Evolutionary conservation across 2,329 filamentous ascomycete species (phyloP), one percentile per base, ranked within the genome.

Genomic region (Aspergillus pseudonomiae): DNA sequence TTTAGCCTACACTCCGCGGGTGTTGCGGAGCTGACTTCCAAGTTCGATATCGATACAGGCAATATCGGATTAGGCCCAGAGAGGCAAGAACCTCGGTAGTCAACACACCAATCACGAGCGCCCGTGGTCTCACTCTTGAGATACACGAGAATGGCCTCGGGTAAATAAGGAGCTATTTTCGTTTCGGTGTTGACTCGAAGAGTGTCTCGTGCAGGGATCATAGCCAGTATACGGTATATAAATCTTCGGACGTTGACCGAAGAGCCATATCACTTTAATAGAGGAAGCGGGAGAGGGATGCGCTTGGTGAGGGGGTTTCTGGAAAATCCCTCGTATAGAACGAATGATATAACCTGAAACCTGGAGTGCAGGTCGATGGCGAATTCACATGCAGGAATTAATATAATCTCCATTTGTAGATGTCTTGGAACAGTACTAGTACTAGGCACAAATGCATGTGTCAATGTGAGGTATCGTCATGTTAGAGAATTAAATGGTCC

Each of bases 141-240:
- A 53, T 60, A 50, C 65, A 73, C 71, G 71, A 73, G 66, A 73
- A 73, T 65, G 64, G 48, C 67, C 62, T 75, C 73, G 73, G 73
- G 72, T 66, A 64, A 73, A 63, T 48, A 64, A 75, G 73, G 73
- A 67, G 63, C 53, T 7, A 21, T 30, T 59, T 53, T 64, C 65
- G 67, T 63, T 43, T 59, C 55, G 57, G 63, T 64, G 59, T 63
- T 56, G 45, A 48, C 21, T 48, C n/a, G n/a, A 21, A 6, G 45
- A 21, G 46, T 50, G 16, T 30, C 9, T 52, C 16, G 1, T 30
- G 14, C 48, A 52, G 28, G 48, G 19, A 32, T 52, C n/a, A 11
- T 32, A 21, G 5, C 9, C 9, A n/a, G 6, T 52, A 52, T 52
- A 32, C 12, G 16, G 4, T 14, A 32, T 52, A 52, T 32, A 32